Evolutionary conservation across 2,329 filamentous ascomycete species (phyloP).

Genomic region (Pseudogymnoascus sp.): DNA sequence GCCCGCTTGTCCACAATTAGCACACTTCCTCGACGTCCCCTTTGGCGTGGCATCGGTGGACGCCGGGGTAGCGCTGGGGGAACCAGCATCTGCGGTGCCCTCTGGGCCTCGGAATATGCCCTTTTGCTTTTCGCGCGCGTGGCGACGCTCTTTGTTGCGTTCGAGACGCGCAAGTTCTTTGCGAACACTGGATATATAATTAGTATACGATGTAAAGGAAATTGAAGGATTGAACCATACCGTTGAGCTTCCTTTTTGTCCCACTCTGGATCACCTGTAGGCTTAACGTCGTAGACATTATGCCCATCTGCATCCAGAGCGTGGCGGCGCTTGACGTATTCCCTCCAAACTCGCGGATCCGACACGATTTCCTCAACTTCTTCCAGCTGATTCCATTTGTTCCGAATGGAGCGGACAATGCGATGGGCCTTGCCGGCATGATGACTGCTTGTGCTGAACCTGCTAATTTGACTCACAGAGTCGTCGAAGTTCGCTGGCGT

Average conservation of each 20-base stretch:
- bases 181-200: slow-evolving; percentile 44
- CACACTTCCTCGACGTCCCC: slow-evolving; percentile 83
- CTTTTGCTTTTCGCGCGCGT: slow-evolving; percentile 86
- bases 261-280: slow-evolving; percentile 57
- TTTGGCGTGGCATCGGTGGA: slow-evolving; percentile 42
- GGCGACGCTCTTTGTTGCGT: slow-evolving; percentile 82
- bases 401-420: slow-evolving; percentile 61
- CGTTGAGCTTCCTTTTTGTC: slow-evolving; percentile 53
- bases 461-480: slow-evolving; percentile 68
- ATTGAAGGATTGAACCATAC: slow-evolving; percentile 29
- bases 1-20: slow-evolving; percentile 91
- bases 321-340: slow-evolving; percentile 71
- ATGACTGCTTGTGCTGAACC: slow-evolving; percentile 59
- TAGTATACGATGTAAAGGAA: slow-evolving; percentile 16
- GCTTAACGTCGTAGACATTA: slow-evolving; percentile 50
- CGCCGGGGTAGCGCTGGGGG: slow-evolving; percentile 36
- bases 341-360: slow-evolving; percentile 78
- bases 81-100: slow-evolving; percentile 27
- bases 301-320: slow-evolving; percentile 18
- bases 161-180: slow-evolving; percentile 75
- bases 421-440: slow-evolving; percentile 59
- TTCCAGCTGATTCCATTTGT: slow-evolving; percentile 55
- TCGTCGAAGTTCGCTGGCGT: slow-evolving; percentile 61
- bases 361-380: slow-evolving; percentile 54
- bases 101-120: slow-evolving; percentile 34